A percentile compares a stretch with the other conserved stretches of the same genome.
Conservation (phyloP, 108 stramenopile species). For the Cyclotella choctawhatcheeana region DNA sequence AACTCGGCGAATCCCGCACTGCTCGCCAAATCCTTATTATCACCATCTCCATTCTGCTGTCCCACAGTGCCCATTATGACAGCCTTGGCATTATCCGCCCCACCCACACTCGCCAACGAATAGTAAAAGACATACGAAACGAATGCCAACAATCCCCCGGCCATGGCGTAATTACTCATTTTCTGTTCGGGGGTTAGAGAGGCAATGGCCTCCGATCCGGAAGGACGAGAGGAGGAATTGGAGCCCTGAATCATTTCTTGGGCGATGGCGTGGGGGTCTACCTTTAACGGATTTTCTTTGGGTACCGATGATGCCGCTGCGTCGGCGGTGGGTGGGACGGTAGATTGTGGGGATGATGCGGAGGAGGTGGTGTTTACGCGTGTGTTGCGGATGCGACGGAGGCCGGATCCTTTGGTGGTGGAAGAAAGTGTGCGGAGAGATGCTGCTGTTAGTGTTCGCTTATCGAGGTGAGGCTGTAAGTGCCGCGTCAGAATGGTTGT, state of each 20-base stretch:
- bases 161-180: conserved; percentile 52
- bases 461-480: conserved; percentile 5
- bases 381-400: conserved; percentile 26
- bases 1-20: conserved; percentile 47
- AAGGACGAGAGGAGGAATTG: conserved; percentile 12
- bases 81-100: conserved; percentile 34
- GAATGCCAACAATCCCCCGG: conserved; percentile 47
- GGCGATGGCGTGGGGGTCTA: conserved; percentile 50
- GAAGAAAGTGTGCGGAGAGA: conserved; percentile 3
- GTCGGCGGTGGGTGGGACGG: background rate
- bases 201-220: conserved; percentile 46
- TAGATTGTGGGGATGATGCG: background rate
- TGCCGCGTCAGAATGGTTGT: conserved; percentile 20
- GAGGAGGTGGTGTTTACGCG: conserved; percentile 8
- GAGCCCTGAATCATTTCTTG: conserved; percentile 35
- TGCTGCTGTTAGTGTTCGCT: background rate
- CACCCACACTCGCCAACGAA: conserved; percentile 49
- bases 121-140: conserved; percentile 55
- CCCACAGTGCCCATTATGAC: conserved; percentile 15
- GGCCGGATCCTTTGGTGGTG: conserved; percentile 5
- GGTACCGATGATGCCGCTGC: background rate
- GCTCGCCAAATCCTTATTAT: background rate
- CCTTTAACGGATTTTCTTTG: background rate
- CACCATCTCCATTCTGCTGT: conserved; percentile 7
- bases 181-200: conserved; percentile 41